Percentiles rank a stretch among this genome's conserved stretches.
Conservation (phyloP, 2,329 filamentous ascomycete species). For the Coniosporium tulheliwenetii region DNA sequence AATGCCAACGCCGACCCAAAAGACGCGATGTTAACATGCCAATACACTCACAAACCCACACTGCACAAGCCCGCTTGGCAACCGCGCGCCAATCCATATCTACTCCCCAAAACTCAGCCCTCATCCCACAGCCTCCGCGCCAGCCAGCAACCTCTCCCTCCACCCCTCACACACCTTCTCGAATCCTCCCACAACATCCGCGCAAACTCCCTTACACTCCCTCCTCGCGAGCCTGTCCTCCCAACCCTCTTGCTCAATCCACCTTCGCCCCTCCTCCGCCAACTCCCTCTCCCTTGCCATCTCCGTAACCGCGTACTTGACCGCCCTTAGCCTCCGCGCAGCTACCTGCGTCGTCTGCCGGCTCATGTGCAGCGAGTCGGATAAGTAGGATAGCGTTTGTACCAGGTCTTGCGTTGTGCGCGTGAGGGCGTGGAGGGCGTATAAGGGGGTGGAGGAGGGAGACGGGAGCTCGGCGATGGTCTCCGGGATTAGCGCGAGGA, state of each 20-base stretch:
- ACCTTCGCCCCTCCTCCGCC: constrained; percentile 66
- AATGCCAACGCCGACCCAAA: too few species aligned
- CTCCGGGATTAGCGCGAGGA: constrained; percentile 51
- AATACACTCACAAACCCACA: too few species aligned
- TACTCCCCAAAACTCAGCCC: too few species aligned
- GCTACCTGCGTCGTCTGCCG: constrained; percentile 76
- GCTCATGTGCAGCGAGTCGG: constrained; percentile 87
- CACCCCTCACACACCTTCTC: constrained; percentile 79
- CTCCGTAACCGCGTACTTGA: constrained; percentile 73
- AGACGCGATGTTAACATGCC: too few species aligned
- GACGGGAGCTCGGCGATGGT: constrained; percentile 52
- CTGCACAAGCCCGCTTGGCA: too few species aligned
- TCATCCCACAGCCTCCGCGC: background rate
- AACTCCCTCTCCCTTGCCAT: constrained; percentile 71
- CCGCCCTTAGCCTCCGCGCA: constrained; percentile 61
- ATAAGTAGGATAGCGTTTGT: constrained; percentile 68
- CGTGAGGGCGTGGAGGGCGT: constrained; percentile 52
- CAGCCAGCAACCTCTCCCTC: constrained; percentile 54
- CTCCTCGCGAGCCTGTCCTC: constrained; percentile 57
- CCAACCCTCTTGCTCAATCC: constrained; percentile 74
- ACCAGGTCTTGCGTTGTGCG: constrained; percentile 53
- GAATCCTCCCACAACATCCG: constrained; percentile 81
- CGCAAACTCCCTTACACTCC: constrained; percentile 71
- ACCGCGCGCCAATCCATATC: too few species aligned
- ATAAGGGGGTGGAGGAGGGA: constrained; percentile 38